Percentiles rank a stretch among this genome's conserved stretches.
Conservation (phyloP, 257 asterid genomes). For the Solanum phureja region DNA sequence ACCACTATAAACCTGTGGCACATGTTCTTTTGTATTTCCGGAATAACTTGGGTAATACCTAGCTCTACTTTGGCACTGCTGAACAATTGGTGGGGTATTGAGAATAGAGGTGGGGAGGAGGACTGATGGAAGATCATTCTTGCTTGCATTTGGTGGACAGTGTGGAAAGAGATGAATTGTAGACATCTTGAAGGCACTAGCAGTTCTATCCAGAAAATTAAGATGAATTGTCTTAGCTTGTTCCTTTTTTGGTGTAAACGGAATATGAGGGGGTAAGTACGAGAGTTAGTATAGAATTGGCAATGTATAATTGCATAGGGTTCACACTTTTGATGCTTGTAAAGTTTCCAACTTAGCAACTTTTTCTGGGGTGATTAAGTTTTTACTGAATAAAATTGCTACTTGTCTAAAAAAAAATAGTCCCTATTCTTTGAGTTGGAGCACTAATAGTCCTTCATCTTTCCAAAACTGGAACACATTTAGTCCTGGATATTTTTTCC, state of each 20-base stretch:
- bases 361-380: background rate
- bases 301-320: background rate
- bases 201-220: background rate
- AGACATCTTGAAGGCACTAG: background rate
- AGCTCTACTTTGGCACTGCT: background rate
- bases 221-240: background rate
- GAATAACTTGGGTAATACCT: background rate
- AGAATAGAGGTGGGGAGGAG: background rate
- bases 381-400: background rate
- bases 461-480: background rate
- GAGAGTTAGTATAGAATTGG: background rate
- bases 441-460: background rate
- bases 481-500: background rate
- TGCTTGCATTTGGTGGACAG: background rate
- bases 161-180: background rate
- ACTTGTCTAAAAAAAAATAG: background rate
- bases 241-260: background rate
- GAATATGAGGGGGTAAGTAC: background rate
- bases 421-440: background rate
- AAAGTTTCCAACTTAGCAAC: background rate
- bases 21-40: background rate
- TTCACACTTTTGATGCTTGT: background rate
- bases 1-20: background rate
- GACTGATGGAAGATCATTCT: background rate
- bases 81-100: background rate